Evolutionary conservation across 2,329 filamentous ascomycete species (phyloP).

Genomic region (Colletotrichum cordylinicola): DNA sequence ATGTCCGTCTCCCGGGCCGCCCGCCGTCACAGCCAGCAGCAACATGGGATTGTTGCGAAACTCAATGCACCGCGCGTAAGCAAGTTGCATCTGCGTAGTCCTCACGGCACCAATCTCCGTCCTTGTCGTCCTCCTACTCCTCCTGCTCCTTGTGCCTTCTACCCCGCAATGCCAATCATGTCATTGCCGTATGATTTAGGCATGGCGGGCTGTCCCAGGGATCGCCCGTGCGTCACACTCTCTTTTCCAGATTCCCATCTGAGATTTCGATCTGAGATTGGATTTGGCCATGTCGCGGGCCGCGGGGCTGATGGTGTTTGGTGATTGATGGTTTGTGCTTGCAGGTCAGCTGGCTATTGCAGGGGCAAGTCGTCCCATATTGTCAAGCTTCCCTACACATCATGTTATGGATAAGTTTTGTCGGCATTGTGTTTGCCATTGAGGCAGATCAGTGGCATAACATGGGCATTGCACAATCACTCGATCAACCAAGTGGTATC

Average conservation of each 20-base stretch:
- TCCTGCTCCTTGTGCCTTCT: neutral
- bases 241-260: slow-evolving; percentile 2
- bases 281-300: neutral
- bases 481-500: neutral
- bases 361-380: neutral
- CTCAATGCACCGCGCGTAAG: neutral
- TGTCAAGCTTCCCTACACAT: neutral
- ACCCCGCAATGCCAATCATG: neutral
- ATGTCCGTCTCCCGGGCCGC: neutral
- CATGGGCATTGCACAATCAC: neutral
- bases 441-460: accelerated
- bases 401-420: neutral
- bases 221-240: neutral
- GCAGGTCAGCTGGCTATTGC: neutral
- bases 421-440: neutral
- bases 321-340: neutral
- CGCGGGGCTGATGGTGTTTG: neutral
- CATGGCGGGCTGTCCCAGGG: neutral
- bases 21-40: neutral
- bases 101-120: neutral
- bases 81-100: neutral
- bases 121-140: neutral
- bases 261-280: neutral
- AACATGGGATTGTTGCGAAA: neutral
- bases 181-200: neutral